Evolutionary conservation across 164 flowering plant species (phyloP).

Genomic region (Chloranthus sessilifolius): DNA sequence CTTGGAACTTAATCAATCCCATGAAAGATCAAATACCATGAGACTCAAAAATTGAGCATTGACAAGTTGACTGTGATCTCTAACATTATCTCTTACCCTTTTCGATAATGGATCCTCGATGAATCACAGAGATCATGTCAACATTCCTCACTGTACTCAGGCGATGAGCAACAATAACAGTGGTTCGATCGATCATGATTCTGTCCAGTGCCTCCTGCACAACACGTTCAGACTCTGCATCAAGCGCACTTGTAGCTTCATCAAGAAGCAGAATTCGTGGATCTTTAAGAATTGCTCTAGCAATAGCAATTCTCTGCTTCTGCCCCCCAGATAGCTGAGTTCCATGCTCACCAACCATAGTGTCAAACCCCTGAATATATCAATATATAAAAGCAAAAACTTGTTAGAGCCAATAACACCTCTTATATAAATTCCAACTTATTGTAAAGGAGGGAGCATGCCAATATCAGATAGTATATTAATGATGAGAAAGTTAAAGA

Average conservation of each 20-base stretch:
- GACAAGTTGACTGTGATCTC: constrained; percentile 51
- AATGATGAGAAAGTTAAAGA: too few relatives aligned
- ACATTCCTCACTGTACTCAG: constrained; percentile 39
- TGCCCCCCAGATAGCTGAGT: constrained; percentile 59
- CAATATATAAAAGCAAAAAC: neutral
- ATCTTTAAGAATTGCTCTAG: constrained; percentile 27
- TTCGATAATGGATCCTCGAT: constrained; percentile 39
- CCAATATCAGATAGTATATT: too few relatives aligned
- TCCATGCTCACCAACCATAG: constrained; percentile 70
- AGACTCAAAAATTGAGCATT: too few relatives aligned
- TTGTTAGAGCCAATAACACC: neutral
- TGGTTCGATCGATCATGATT: constrained; percentile 41
- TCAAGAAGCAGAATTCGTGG: constrained; percentile 32
- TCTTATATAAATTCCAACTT: neutral
- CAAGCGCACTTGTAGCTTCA: constrained; percentile 52
- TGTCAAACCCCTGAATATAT: constrained; percentile 51
- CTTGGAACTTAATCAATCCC: too few relatives aligned
- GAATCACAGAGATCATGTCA: constrained; percentile 34
- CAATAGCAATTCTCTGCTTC: constrained; percentile 61
- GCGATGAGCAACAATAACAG: constrained; percentile 44
- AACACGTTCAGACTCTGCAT: constrained; percentile 46
- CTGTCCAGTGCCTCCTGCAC: constrained; percentile 50
- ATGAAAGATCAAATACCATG: too few relatives aligned
- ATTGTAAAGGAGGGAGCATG: too few relatives aligned
- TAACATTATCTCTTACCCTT: constrained; percentile 36